A percentile compares a stretch with the other conserved stretches of the same genome.
Conservation (phyloP, 2,329 filamentous ascomycete genomes). For the Paramyrothecium sp. region DNA sequence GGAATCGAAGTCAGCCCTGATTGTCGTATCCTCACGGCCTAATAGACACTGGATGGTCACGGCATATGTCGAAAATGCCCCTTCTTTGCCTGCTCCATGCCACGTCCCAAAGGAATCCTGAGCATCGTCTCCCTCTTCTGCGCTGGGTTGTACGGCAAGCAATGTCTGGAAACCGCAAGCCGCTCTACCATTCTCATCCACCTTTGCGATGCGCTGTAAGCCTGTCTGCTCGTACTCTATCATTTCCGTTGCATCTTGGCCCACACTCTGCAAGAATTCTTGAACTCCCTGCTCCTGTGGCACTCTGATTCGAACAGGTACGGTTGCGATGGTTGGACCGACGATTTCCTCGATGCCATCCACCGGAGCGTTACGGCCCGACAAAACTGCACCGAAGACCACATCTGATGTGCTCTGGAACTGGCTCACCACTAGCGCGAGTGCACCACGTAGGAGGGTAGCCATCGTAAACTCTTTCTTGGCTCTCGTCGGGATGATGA, state of each 20-base stretch:
- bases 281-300: conserved; percentile 7
- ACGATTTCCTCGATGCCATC: conserved; percentile 15
- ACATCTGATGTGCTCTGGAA: conserved; percentile 16
- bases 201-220: conserved; percentile 21
- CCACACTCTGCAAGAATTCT: conserved; percentile 12
- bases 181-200: background rate
- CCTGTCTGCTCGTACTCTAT: conserved; percentile 14
- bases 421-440: conserved; percentile 19
- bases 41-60: background rate
- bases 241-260: conserved; percentile 12
- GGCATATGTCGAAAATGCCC: background rate
- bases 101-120: background rate
- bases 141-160: background rate
- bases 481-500: background rate
- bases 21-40: background rate
- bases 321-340: conserved; percentile 16
- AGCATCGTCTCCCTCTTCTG: background rate
- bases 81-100: background rate
- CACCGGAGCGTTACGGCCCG: conserved; percentile 20
- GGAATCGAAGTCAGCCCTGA: background rate
- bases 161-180: background rate
- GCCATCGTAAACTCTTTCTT: conserved; percentile 10
- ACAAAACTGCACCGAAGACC: conserved; percentile 19
- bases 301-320: conserved; percentile 12
- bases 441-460: conserved; percentile 22